These are phyloP conservation scores for Leptomonas seymouri DNA, from an alignment of 208 protist species.

Conservation along the genomic window DNA sequence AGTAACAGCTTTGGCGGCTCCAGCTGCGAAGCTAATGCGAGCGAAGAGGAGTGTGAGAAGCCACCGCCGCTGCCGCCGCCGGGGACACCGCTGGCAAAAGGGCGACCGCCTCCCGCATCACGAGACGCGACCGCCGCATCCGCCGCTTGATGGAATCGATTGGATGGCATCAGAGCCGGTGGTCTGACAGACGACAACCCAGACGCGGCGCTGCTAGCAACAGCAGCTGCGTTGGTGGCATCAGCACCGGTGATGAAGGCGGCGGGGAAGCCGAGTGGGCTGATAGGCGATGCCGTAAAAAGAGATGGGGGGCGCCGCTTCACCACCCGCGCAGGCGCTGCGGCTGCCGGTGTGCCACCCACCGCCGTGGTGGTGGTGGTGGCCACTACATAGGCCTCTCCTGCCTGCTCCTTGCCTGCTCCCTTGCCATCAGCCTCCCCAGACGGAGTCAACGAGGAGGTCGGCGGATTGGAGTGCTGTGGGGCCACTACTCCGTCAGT, in stretches of 20 bases:
- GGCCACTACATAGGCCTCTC: neutral
- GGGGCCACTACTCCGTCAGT: neutral
- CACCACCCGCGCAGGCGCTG: constrained; percentile 11
- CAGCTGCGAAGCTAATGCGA: neutral
- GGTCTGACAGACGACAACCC: neutral
- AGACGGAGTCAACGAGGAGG: neutral
- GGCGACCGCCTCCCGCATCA: no score
- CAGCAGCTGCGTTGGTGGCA: neutral
- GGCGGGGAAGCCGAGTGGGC: neutral
- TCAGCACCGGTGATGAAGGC: neutral
- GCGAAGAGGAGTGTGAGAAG: neutral
- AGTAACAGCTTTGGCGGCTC: neutral
- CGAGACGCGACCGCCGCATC: neutral
- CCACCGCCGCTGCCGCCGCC: neutral
- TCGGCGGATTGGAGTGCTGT: neutral
- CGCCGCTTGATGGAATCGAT: neutral
- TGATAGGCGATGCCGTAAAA: constrained; percentile 25
- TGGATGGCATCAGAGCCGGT: constrained; percentile 1
- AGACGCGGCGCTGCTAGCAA: neutral
- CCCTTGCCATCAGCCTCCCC: neutral
- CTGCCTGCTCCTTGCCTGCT: neutral
- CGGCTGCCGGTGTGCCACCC: neutral
- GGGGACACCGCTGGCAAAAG: no score
- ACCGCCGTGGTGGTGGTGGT: neutral
- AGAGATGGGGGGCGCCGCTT: constrained; percentile 63